Conservation (phyloP, 2,329 filamentous ascomycete species). For the Aspergillus neoniger region DNA sequence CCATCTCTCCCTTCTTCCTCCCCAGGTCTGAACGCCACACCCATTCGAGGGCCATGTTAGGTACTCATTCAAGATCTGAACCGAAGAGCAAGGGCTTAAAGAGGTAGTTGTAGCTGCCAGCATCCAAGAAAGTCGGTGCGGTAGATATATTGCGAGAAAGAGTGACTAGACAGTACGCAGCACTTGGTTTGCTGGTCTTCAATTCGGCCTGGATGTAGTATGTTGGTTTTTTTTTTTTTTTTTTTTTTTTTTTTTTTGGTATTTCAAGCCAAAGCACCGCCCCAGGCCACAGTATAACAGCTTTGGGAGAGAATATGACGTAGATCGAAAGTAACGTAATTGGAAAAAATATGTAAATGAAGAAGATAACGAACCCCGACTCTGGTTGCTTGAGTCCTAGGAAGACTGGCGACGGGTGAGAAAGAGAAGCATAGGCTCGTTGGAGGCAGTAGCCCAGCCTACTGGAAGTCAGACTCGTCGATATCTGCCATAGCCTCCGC, state of each 20-base stretch:
- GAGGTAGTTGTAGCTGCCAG: conserved; percentile 2
- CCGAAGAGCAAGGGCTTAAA: not conserved
- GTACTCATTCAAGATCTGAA: not conserved
- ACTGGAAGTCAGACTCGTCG: conserved; percentile 25
- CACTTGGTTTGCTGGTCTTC: not conserved
- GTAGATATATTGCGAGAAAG: conserved; percentile 5
- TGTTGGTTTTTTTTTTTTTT: not conserved
- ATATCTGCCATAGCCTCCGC: conserved; percentile 36
- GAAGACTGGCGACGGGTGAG: not conserved
- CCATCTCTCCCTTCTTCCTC: not conserved
- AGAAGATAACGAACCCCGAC: not conserved
- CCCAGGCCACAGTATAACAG: not conserved
- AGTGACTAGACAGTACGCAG: conserved; percentile 1
- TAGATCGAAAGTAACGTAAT: not conserved
- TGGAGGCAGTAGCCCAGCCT: not conserved
- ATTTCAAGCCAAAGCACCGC: not conserved
- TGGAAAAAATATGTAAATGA: not conserved
- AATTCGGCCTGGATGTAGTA: not conserved
- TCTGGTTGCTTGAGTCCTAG: not conserved
- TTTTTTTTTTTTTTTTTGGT: not conserved
- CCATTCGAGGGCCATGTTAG: not conserved
- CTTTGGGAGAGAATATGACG: not conserved
- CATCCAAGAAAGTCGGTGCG: not conserved
- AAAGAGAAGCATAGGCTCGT: not conserved
- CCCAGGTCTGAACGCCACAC: not conserved